These are phyloP conservation scores for Camellia lanceoleosa DNA, from an alignment of 148 eudicot species.

Conservation along the genomic window DNA sequence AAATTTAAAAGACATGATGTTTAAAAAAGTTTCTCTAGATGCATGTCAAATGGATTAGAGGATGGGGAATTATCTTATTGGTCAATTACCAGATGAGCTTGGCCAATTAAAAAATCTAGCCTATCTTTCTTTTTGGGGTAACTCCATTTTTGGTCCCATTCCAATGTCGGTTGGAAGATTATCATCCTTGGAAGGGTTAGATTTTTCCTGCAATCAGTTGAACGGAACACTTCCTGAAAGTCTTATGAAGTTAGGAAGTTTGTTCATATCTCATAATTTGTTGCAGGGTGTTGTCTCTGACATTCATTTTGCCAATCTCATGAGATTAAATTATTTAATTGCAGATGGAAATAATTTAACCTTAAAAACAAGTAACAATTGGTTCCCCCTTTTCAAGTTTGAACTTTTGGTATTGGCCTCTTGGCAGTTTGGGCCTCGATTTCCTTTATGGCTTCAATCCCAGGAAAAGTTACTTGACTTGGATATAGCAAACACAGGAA, in stretches of 20 bases:
- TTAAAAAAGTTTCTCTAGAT: background rate
- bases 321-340: background rate
- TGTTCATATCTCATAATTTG: background rate
- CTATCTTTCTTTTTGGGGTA: background rate
- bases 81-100: slow-evolving; percentile 10
- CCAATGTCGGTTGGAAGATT: slow-evolving; percentile 4
- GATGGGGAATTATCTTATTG: background rate
- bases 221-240: slow-evolving; percentile 16
- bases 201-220: slow-evolving; percentile 5
- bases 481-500: background rate
- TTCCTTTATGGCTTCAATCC: slow-evolving; percentile 3
- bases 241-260: background rate
- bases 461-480: background rate
- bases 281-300: slow-evolving; percentile 20
- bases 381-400: slow-evolving; percentile 18
- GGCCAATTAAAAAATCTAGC: background rate
- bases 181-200: slow-evolving; percentile 1
- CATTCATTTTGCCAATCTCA: slow-evolving; percentile 19
- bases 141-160: slow-evolving; percentile 10
- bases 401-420: slow-evolving; percentile 5
- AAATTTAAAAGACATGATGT: slow-evolving; percentile 8
- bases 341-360: slow-evolving; percentile 17
- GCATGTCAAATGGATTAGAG: background rate
- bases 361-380: background rate
- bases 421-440: slow-evolving; percentile 9